Base-by-base conservation (phyloP, 1,284 basidiomycete species). In the Marasmius fiardii region DNA sequence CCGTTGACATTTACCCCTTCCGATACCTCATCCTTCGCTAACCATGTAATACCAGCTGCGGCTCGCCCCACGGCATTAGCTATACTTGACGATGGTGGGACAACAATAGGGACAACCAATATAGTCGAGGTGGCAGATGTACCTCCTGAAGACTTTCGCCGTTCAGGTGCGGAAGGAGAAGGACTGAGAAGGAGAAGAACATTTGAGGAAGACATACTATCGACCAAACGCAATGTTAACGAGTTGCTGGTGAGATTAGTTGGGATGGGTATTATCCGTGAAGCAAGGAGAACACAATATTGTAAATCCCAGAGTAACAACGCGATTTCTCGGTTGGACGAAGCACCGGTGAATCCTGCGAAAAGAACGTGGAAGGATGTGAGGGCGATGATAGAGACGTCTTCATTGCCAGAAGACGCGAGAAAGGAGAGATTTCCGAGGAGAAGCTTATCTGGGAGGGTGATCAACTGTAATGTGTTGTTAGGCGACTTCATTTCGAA, bases 271-370 rank as follows among this genome's bases (percentile, higher is more conserved):
- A 86, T 68, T 1, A 71, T 67, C 33, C 85, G 78, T 7, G 79
- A 77, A 0, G 83, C 73, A 21, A 90, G 74, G 18, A 90, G 69
- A 33, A 90, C 81, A 16, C 81, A 81, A 61, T 86, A 90, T 60
- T 83, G 83, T 18, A 90, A 69, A 62, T 91, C 88, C 87, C 88
- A 90, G 39, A 90, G 64, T 16, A 87, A 78, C 26, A 90, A 66
- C 16, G 80, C 75, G 51, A 91, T 72, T 56, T 85, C 81, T 37
- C 74, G 68, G 14, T 51, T 49, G 0, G 70, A 55, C 0, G 71
- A 63, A 7, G 73, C 65, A 6, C 71, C 64, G 11, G 77, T 70
- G 41, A 78, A 61, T 24, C 75, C 75, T 28, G 80, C 79, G 8
- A 90, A 75, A 39, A 90, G 75, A 51, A 85, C 82, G 53, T 85